These are phyloP conservation scores for Kwoniella bestiolae DNA, from an alignment of 768 basidiomycete species.

Conservation along the genomic window DNA sequence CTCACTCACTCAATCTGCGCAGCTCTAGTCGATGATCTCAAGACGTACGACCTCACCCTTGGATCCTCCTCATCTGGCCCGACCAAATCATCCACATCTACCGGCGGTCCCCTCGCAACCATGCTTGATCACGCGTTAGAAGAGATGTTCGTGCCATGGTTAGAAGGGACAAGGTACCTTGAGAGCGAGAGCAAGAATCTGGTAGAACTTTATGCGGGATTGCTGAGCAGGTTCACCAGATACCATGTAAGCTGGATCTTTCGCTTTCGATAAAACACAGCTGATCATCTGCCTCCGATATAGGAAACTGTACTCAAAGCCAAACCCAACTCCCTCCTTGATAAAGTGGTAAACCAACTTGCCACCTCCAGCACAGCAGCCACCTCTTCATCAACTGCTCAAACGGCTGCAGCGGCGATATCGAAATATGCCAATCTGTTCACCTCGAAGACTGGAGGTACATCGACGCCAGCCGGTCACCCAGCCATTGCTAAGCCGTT, in stretches of 20 bases:
- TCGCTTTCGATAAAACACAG: neutral
- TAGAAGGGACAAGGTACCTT: slow-evolving; percentile 86
- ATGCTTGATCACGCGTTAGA: slow-evolving; percentile 98
- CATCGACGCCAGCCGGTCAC: slow-evolving; percentile 23
- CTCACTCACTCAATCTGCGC: slow-evolving; percentile 81
- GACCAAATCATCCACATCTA: slow-evolving; percentile 34
- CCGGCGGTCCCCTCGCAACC: slow-evolving; percentile 66
- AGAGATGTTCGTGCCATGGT: slow-evolving; percentile 91
- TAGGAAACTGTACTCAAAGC: slow-evolving; percentile 64
- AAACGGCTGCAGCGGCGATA: slow-evolving; percentile 76
- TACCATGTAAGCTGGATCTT: slow-evolving; percentile 77
- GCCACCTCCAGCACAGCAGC: slow-evolving; percentile 67
- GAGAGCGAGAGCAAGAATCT: slow-evolving; percentile 88
- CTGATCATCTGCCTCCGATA: neutral
- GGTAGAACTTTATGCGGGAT: slow-evolving; percentile 73
- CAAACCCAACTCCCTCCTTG: slow-evolving; percentile 68
- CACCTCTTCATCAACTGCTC: slow-evolving; percentile 49
- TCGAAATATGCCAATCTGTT: slow-evolving; percentile 81
- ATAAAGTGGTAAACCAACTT: slow-evolving; percentile 88
- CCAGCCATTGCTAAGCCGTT: slow-evolving; percentile 4
- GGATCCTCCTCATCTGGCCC: slow-evolving; percentile 16
- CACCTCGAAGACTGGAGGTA: slow-evolving; percentile 32
- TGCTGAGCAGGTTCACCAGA: slow-evolving; percentile 75
- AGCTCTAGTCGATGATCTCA: slow-evolving; percentile 83
- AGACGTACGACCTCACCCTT: slow-evolving; percentile 81